These are phyloP conservation scores for Entoloma clypeatum DNA, from an alignment of 1,284 basidiomycete genomes.

Conservation along the genomic window DNA sequence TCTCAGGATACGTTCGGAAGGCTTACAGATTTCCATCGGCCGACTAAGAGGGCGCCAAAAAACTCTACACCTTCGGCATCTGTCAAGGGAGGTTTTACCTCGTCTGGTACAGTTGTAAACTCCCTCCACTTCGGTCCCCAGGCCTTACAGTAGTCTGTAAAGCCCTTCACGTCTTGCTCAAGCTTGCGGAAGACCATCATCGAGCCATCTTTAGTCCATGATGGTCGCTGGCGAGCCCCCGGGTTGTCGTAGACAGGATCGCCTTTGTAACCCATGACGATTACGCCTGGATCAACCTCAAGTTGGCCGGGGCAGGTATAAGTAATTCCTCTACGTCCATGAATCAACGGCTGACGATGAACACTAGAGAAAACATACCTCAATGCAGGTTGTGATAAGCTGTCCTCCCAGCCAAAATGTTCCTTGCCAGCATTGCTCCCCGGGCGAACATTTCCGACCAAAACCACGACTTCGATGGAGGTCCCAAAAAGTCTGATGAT, in stretches of 20 bases:
- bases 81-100: constrained; percentile 6
- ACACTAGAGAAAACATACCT: constrained; percentile 1
- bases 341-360: background rate
- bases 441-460: constrained; percentile 10
- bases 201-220: constrained; percentile 25
- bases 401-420: constrained; percentile 13
- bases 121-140: constrained; percentile 13
- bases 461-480: constrained; percentile 2
- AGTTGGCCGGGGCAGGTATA: constrained; percentile 25
- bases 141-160: constrained; percentile 17
- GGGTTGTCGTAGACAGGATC: constrained; percentile 22
- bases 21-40: constrained; percentile 24
- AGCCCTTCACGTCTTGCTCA: constrained; percentile 27
- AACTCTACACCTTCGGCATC: constrained; percentile 17
- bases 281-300: constrained; percentile 26
- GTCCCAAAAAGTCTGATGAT: constrained; percentile 2
- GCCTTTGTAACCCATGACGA: constrained; percentile 28
- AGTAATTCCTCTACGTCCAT: constrained; percentile 18
- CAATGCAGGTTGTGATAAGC: constrained; percentile 13
- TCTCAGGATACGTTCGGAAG: background rate
- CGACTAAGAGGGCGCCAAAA: constrained; percentile 25
- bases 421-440: constrained; percentile 4
- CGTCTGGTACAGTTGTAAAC: constrained; percentile 10
- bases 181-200: constrained; percentile 34
- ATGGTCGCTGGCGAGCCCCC: constrained; percentile 3